phyloP scores from a whole-genome alignment of 192 early-diverging fungal genomes.

The Entomortierella parvispora region DNA sequence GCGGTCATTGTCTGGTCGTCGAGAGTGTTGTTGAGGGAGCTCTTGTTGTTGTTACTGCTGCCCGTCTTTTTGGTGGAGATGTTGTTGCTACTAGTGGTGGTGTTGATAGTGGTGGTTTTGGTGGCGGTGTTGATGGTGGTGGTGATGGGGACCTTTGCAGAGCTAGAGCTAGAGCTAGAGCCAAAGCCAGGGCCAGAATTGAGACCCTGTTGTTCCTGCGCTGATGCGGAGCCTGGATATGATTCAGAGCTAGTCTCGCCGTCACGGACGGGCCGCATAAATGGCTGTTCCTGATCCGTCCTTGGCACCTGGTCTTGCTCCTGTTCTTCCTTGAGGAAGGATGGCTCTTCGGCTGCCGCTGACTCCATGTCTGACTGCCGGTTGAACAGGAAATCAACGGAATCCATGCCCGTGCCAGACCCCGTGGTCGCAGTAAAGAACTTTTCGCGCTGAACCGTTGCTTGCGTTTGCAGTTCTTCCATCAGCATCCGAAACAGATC shows the following conservation, averaged over 20 bases:
- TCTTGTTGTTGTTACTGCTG: not conserved
- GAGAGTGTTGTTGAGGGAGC: not conserved
- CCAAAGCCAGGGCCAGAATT: not conserved
- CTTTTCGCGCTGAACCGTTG: slow-evolving; percentile 38
- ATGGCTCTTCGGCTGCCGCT: slow-evolving; percentile 7
- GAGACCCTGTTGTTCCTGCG: not conserved
- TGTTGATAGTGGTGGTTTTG: not conserved
- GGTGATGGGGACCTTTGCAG: not conserved
- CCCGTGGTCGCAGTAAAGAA: slow-evolving; percentile 32
- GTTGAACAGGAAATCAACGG: slow-evolving; percentile 39
- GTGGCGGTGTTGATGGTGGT: slow-evolving; percentile 1
- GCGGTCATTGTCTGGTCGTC: slow-evolving; percentile 21
- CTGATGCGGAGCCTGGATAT: not conserved
- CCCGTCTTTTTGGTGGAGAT: not conserved
- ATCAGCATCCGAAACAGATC: slow-evolving; percentile 41
- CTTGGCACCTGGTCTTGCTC: slow-evolving; percentile 1
- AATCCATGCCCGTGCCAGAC: slow-evolving; percentile 32
- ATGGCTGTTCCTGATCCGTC: too few relatives aligned
- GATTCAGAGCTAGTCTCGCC: too few relatives aligned
- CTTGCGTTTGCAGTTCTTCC: slow-evolving; percentile 40
- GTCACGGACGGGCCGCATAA: too few relatives aligned
- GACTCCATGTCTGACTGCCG: slow-evolving; percentile 13
- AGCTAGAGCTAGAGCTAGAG: slow-evolving; percentile 1
- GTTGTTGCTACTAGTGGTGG: not conserved
- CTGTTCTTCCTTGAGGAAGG: not conserved